phyloP scores from a whole-genome alignment of 1,139 yeast genomes.

The Yamadazyma atlantica region DNA sequence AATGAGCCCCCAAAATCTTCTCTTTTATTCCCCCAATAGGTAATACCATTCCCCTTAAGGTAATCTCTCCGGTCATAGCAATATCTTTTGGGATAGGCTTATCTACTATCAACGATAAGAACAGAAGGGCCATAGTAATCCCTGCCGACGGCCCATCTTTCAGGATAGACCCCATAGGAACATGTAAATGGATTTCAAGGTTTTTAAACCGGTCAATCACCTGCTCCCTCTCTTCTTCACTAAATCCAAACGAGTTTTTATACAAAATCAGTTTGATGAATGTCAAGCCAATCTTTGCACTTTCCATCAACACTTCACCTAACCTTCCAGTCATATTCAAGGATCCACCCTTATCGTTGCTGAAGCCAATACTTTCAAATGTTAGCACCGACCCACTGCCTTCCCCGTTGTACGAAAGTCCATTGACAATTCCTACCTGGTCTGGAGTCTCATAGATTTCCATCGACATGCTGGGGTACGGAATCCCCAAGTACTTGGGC shows the following conservation, averaged over 20 bases:
- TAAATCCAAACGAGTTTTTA: slow-evolving; percentile 31
- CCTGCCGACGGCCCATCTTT: slow-evolving; percentile 97
- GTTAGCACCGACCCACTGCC: slow-evolving; percentile 84
- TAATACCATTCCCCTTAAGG: slow-evolving; percentile 78
- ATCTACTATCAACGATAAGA: slow-evolving; percentile 68
- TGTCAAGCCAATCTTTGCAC: slow-evolving; percentile 76
- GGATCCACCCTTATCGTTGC: slow-evolving; percentile 29
- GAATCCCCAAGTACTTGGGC: slow-evolving; percentile 54
- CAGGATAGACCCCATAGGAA: slow-evolving; percentile 84
- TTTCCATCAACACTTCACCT: slow-evolving; percentile 81
- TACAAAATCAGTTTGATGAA: slow-evolving; percentile 64
- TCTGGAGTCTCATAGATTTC: slow-evolving; percentile 28
- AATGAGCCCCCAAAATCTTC: slow-evolving; percentile 80
- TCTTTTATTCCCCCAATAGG: slow-evolving; percentile 92
- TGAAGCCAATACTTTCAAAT: slow-evolving; percentile 73
- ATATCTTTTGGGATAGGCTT: slow-evolving; percentile 65
- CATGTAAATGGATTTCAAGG: slow-evolving; percentile 76
- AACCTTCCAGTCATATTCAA: slow-evolving; percentile 76
- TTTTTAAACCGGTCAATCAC: slow-evolving; percentile 47
- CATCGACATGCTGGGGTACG: slow-evolving; percentile 33
- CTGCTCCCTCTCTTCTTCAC: slow-evolving; percentile 22
- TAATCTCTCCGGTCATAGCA: slow-evolving; percentile 95
- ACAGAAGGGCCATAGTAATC: slow-evolving; percentile 80
- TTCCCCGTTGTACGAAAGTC: slow-evolving; percentile 82
- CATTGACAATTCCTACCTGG: slow-evolving; percentile 80